Conservation (phyloP, 768 basidiomycete genomes). For the Dioszegia crocea region DNA sequence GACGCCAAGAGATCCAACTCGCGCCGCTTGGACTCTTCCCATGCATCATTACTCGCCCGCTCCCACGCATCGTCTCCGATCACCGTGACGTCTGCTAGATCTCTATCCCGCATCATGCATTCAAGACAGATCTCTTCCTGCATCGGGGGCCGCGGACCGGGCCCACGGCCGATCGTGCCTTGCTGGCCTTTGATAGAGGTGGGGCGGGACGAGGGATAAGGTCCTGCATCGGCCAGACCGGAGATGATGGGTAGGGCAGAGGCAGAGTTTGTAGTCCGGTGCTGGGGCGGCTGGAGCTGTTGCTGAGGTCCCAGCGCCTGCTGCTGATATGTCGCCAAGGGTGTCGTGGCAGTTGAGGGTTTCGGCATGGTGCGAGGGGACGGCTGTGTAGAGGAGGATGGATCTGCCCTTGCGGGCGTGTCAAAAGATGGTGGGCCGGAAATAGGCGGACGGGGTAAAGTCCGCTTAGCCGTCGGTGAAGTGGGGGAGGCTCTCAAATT, state of each 20-base stretch:
- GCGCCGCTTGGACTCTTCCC: slow-evolving; percentile 62
- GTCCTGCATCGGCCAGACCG: slow-evolving; percentile 39
- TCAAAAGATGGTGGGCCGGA: slow-evolving; percentile 1
- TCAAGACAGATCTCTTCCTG: slow-evolving; percentile 79
- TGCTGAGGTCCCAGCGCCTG: not conserved
- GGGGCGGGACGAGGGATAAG: slow-evolving; percentile 24
- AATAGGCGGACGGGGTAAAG: slow-evolving; percentile 36
- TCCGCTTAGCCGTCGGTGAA: slow-evolving; percentile 28
- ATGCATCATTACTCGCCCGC: slow-evolving; percentile 76
- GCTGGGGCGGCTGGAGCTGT: not conserved
- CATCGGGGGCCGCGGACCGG: slow-evolving; percentile 21
- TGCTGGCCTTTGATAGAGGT: slow-evolving; percentile 10
- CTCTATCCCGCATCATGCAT: slow-evolving; percentile 97
- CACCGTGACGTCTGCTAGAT: slow-evolving; percentile 94
- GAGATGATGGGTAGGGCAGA: slow-evolving; percentile 35
- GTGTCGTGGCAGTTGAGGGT: not conserved
- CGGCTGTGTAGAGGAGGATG: not conserved
- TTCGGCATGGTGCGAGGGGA: not conserved
- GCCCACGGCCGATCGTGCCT: slow-evolving; percentile 9
- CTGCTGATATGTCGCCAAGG: not conserved
- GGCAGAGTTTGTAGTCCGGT: slow-evolving; percentile 30
- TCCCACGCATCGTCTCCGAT: slow-evolving; percentile 83
- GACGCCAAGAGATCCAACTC: slow-evolving; percentile 28
- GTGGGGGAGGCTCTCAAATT: slow-evolving; percentile 19
- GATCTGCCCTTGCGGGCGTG: not conserved